These are phyloP conservation scores for Teratosphaeria zuluensis DNA, from an alignment of 2,329 filamentous ascomycete genomes.

Conservation along the genomic window DNA sequence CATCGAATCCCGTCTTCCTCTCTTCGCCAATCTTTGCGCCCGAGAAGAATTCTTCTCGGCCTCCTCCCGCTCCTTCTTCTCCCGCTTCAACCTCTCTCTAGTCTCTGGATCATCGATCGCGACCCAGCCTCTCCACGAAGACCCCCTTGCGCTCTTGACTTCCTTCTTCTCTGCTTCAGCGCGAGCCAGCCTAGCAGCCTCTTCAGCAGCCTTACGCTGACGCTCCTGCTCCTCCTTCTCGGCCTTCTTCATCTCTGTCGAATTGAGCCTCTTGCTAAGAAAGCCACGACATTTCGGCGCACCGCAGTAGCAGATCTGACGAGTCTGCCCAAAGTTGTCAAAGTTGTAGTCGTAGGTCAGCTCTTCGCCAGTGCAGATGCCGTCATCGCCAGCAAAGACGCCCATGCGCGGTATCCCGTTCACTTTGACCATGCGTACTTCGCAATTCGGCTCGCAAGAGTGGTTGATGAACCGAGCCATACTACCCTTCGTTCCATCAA, in stretches of 20 bases:
- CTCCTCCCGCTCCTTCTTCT: constrained; percentile 21
- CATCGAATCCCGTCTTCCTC: constrained; percentile 3
- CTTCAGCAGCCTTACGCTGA: constrained; percentile 16
- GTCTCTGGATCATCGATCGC: constrained; percentile 21
- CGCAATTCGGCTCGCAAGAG: constrained; percentile 90
- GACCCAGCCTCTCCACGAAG: constrained; percentile 23
- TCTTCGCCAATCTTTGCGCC: constrained; percentile 18
- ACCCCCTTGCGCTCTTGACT: constrained; percentile 15
- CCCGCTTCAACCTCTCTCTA: constrained; percentile 16
- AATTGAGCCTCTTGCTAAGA: constrained; percentile 30
- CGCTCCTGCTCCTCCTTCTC: constrained; percentile 18
- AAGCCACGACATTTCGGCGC: constrained; percentile 52
- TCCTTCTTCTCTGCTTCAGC: constrained; percentile 22
- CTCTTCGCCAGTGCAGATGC: constrained; percentile 91
- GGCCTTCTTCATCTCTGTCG: constrained; percentile 20
- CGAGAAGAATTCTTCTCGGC: constrained; percentile 18
- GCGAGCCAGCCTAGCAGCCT: constrained; percentile 17
- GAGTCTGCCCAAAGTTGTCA: constrained; percentile 33
- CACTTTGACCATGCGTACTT: constrained; percentile 78
- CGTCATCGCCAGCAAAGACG: constrained; percentile 80
- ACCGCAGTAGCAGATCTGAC: constrained; percentile 53
- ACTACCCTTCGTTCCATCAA: constrained; percentile 89
- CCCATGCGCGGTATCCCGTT: constrained; percentile 91
- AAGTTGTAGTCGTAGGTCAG: constrained; percentile 88
- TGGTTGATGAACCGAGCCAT: constrained; percentile 98